Evolutionary conservation across 345 rosid genomes (phyloP), one percentile per base, ranked within the genome.

Genomic region (Nasturtium officinale): DNA sequence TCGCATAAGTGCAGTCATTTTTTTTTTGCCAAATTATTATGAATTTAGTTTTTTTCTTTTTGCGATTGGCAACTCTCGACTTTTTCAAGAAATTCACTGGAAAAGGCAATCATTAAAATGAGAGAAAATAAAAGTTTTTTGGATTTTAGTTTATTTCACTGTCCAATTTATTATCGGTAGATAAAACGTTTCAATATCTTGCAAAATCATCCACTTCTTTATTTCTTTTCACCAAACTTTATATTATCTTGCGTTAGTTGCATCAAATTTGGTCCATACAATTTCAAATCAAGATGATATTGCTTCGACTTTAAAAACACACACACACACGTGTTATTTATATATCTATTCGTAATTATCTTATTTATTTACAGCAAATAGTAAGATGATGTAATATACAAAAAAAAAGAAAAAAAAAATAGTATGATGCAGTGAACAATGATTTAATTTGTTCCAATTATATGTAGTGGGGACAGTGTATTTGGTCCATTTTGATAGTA

Each of bases 161-260:
- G 25, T 42, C 56, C 21, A 47, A 21, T 58, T 51, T 58, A 60
- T 38, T 5, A 50, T 42, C 11, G 63, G 62, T 75, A 68, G 69
- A 67, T 75, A 75, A 60, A 68, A 67, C 61, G 68, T 75, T 59
- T 29, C 74, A 21, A 5, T 76, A 42, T 55, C 60, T 76, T 69
- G 66, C 71, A 53, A 69, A 76, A 46, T 37, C 53, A 45, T 62
- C 23, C 57, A 60, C 69, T 61, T 38, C 4, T 63, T 28, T 16
- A 59, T 32, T 57, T 43, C 25, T 61, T 51, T 50, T 67, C 21
- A 50, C 63, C 79, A 61, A 75, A 68, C 69, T 76, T 69, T 37
- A 37, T 28, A 15, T 30, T 8, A 43, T 60, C 13, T 47, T 50
- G 12, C 42, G 29, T 61, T 18, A 20, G 42, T 59, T 67, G 45